Percentiles rank a stretch among this genome's conserved stretches.
These are phyloP conservation scores for Phytophthora sojae DNA, from an alignment of 352 stramenopile species.

Conservation along the genomic window DNA sequence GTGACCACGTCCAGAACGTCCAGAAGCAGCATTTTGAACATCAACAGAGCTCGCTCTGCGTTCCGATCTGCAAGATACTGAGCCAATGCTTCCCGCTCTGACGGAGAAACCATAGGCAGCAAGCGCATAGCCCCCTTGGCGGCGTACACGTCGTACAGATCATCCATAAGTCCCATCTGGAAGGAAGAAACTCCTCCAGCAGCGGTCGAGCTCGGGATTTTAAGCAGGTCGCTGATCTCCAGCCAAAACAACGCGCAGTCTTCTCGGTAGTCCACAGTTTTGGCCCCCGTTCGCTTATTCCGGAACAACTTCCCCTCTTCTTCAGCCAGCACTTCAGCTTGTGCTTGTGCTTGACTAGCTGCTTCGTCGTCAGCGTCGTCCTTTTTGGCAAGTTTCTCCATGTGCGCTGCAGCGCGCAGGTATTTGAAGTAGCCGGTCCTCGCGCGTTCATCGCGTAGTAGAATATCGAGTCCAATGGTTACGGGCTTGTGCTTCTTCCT, in stretches of 20 bases:
- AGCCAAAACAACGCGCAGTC: conserved; percentile 79
- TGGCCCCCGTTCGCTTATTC: conserved; percentile 8
- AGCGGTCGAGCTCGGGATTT: conserved; percentile 50
- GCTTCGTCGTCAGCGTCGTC: conserved; percentile 7
- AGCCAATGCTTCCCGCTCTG: conserved; percentile 52
- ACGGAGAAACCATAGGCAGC: conserved; percentile 60
- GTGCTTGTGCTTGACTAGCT: conserved; percentile 3
- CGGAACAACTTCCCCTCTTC: conserved; percentile 30
- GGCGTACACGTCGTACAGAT: conserved; percentile 69
- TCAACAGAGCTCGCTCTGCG: conserved; percentile 47
- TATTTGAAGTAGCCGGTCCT: conserved; percentile 69
- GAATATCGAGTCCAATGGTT: conserved; percentile 55
- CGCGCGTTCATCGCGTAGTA: conserved; percentile 63
- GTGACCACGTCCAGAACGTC: conserved; percentile 68
- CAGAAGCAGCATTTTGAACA: conserved; percentile 72
- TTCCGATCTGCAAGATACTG: conserved; percentile 59
- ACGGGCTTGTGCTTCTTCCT: conserved; percentile 41
- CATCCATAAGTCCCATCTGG: conserved; percentile 65
- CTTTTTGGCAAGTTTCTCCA: conserved; percentile 42
- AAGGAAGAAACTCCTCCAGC: conserved; percentile 48
- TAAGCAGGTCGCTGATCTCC: conserved; percentile 71
- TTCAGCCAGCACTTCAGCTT: conserved; percentile 14
- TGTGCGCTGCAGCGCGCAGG: conserved; percentile 44
- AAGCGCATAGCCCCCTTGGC: conserved; percentile 45
- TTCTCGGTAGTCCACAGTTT: conserved; percentile 57